Evolutionary conservation across 495 filamentous ascomycete species (phyloP), one percentile per base, ranked within the genome.

Genomic region (Penicillium chermesinum): DNA sequence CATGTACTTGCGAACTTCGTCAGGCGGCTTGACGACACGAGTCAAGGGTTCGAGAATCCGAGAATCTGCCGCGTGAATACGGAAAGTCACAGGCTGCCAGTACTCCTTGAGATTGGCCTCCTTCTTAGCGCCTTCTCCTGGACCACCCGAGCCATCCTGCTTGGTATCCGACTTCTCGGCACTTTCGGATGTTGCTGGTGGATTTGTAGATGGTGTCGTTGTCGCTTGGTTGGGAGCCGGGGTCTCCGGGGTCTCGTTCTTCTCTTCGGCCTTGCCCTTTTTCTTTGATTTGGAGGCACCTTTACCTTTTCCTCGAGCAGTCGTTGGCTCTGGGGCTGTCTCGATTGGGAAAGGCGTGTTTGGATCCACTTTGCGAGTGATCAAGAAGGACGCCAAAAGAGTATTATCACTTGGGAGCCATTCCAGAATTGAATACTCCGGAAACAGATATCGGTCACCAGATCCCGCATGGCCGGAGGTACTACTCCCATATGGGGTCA

Each of bases 371-470:
- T 71, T 76, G 10, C 68, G 58, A 6, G 77, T 66, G 9, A 78
- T 54, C 9, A 80, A 53, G 50, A 80, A 80, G 0, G 77, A 80
- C 14, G 70, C 73, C 35, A 80, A 61, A 15, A 78, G 69, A 7
- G 71, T 70, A 14, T 67, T 70, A 33, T 70, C 66, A 33, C 66
- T 70, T 0, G 73, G 66, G 14, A 76, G 63, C 65, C 70, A 87
- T 59, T 98, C 91, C 7, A 97, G 67, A 37, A 97, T 86, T 46
- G 84, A 84, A 58, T 88, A 78, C 61, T 87, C 89, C 0, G 93
- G 93, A 59, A 98, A 93, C 15, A 91, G 63, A 59, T 89, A 97
- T 15, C 91, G 82, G 59, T 96, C 93, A 8, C 89, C 89, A 14
- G 78, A 81, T 12, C 78, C 79, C 7, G 81, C 85, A 22, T 84